A percentile compares a stretch with the other conserved stretches of the same genome.
phyloP scores from a whole-genome alignment of 208 protist genomes.

The Trypanosomatidae sp. region DNA sequence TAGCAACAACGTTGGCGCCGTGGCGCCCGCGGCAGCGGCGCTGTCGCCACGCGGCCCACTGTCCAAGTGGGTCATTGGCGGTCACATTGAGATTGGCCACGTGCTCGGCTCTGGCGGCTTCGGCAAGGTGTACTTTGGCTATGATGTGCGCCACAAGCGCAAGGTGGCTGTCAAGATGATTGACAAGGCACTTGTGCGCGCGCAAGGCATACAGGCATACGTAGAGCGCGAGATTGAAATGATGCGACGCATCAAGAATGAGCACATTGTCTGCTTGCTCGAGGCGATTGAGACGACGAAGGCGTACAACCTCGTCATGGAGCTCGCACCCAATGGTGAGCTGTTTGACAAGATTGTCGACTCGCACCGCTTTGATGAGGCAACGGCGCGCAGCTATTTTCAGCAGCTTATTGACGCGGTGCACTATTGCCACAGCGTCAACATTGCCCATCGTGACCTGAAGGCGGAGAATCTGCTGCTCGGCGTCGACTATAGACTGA shows the following conservation, averaged over 20 bases:
- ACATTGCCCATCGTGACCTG: constrained; percentile 79
- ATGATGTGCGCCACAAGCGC: constrained; percentile 53
- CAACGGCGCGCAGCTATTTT: constrained; percentile 81
- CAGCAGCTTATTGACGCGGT: constrained; percentile 92
- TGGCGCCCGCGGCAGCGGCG: no score
- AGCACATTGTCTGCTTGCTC: constrained; percentile 87
- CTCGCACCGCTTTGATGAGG: constrained; percentile 69
- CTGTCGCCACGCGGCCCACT: no score
- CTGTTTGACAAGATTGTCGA: constrained; percentile 96
- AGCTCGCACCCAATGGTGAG: constrained; percentile 95
- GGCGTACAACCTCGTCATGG: constrained; percentile 96
- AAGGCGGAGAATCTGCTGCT: constrained; percentile 90
- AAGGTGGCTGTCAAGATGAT: constrained; percentile 90
- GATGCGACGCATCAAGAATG: constrained; percentile 94
- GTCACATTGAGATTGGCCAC: constrained; percentile 65
- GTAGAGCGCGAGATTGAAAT: constrained; percentile 94
- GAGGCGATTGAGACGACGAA: constrained; percentile 94
- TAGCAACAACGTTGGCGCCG: no score
- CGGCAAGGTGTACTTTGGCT: constrained; percentile 78
- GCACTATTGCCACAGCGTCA: constrained; percentile 88
- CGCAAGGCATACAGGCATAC: constrained; percentile 51
- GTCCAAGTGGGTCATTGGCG: constrained; percentile 16
- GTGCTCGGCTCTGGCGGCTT: constrained; percentile 81
- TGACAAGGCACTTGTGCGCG: constrained; percentile 59
- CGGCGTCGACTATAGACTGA: constrained; percentile 62